Base-by-base conservation (phyloP, 495 filamentous ascomycete species). In the Penicillium canariense region DNA sequence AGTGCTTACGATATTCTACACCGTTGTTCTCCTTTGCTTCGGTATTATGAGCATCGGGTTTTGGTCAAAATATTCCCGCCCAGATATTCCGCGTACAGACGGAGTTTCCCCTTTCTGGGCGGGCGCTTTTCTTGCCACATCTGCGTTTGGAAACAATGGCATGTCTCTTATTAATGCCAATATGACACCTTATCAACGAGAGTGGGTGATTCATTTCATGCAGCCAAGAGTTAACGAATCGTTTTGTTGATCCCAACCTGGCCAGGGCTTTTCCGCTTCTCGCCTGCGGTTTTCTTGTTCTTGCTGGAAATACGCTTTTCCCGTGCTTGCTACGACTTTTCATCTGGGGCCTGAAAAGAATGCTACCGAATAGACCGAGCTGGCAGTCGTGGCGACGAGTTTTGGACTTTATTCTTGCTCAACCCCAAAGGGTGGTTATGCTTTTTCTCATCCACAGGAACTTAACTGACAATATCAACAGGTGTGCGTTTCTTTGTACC, bases 71-170 rank as follows among this genome's bases (percentile, higher is more conserved):
- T 70, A 75, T 44, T 77, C 86, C 53, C 72, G 75, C 25, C 72
- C 84, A n/a, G 73, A 78, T 43, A 66, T 81, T 27, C 72, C 89
- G 1, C 67, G 69, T 11, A 69, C 63, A 28, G 91, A 94, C 67
- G 87, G 83, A 5, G 73, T 87, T 34, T 81, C 85, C 48, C 81
- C 87, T n/a, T 86, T 79, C 46, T 77, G 69, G 69, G 66, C 68
- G 3, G 73, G 73, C 0, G 62, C 67, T 1, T 77, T 76, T 25
- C 71, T 75, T 28, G 73, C 68, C 11, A 65, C 69, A 15, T 90
- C 86, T 45, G 88, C 88, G 6, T 93, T 96, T 65, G 89, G 85
- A 50, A 96, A 94, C 65, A 85, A 80, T n/a, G 90, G 90, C 12
- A 91, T 96, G 90, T 84, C 82, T 17, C 81, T 96, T 26, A 71